phyloP scores from a whole-genome alignment of 2,329 filamentous ascomycete species.

The Pleurostoma richardsiae region DNA sequence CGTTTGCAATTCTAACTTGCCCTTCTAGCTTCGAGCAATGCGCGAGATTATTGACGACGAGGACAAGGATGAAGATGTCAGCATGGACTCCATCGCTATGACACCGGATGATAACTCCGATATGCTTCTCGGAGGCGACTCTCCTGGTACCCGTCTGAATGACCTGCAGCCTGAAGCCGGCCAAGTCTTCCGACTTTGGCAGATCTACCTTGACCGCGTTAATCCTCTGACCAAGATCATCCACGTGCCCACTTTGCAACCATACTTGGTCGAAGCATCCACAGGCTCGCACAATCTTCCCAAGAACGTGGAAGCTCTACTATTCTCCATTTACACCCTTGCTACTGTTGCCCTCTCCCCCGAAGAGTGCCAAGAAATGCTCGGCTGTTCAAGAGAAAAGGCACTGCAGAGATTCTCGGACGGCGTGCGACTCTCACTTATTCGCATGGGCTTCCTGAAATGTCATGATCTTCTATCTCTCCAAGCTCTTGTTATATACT shows the following conservation, averaged over 20 bases:
- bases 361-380: conserved; percentile 47
- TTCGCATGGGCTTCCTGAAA: conserved; percentile 51
- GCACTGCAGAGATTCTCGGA: conserved; percentile 46
- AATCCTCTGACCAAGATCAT: conserved; percentile 70
- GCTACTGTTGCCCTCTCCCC: conserved; percentile 50
- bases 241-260: conserved; percentile 66
- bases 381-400: conserved; percentile 43
- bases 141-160: conserved; percentile 29
- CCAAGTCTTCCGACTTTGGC: conserved; percentile 69
- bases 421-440: conserved; percentile 44
- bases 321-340: conserved; percentile 63
- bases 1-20: neutral
- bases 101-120: conserved; percentile 49
- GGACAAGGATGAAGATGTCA: conserved; percentile 34
- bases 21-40: conserved; percentile 50
- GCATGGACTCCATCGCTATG: conserved; percentile 34
- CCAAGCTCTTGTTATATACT: conserved; percentile 53
- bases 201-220: conserved; percentile 67
- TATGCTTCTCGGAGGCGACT: conserved; percentile 40
- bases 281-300: conserved; percentile 49
- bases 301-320: conserved; percentile 53
- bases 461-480: conserved; percentile 53
- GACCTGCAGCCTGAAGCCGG: conserved; percentile 59
- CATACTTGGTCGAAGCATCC: conserved; percentile 58
- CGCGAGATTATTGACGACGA: conserved; percentile 54